Evolutionary conservation across 441 rosid genomes (phyloP), one percentile per base, ranked within the genome.

Genomic region (Jatropha podagrica): DNA sequence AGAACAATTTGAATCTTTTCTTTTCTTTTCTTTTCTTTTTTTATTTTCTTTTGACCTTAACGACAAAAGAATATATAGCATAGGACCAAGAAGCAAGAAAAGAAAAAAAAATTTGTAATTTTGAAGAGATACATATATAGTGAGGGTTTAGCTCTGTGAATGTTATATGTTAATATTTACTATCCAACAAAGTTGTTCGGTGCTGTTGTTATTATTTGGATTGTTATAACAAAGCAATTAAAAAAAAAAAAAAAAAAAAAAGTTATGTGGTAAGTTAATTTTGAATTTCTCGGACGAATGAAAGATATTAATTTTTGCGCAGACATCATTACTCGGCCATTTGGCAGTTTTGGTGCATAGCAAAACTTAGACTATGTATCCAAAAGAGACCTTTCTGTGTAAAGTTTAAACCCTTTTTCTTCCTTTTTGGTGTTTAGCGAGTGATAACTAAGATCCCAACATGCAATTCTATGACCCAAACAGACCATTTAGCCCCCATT

Each of bases 361-460:
- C 2, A 8, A 4, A 3, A n/a, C 9, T 14, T 23, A 7, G 51
- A 41, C 7, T 18, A 76, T 71, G 65, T 67, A 68, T 68, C 79
- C 80, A 79, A 79, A 81, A 61, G 27, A 49, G 11, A 49, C 68
- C 79, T 67, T 78, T 81, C 77, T 15, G 10, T 60, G 46, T 48
- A 60, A 17, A 20, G 32, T 44, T 44, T 0, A 32, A 32, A 32
- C 48, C 48, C 48, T 44, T 44, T 44, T 44, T 44, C 23, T 11
- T 23, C 37, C 23, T 2, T 17, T 48, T 4, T 17, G 20, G 26
- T 5, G 59, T 71, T 4, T 26, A 12, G 23, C 41, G 23, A 26
- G 49, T 60, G 5, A 27, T 18, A 9, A 3, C 6, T 27, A 12
- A 44, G 55, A 38, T 56, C 8, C 1, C 18, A 44, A 61, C 41